Base-by-base conservation (phyloP, 192 early-diverging fungal genomes). In the Entomortierella parvispora region DNA sequence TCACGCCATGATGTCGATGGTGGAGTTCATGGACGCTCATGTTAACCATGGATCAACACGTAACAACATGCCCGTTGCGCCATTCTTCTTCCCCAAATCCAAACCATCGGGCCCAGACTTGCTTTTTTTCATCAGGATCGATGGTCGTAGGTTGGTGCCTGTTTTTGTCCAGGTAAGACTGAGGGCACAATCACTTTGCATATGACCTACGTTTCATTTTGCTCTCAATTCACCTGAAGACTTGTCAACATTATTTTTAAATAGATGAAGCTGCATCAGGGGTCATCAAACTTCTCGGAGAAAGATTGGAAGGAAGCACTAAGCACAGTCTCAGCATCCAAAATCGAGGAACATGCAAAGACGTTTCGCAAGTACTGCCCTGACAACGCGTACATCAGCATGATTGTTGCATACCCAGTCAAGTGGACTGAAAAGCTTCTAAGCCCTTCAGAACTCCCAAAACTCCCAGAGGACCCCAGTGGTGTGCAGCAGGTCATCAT, bases 211-310 rank as follows among this genome's bases (percentile, higher is more conserved):
- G 20, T n/a, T 50, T 22, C 20, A n/a, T 50, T 50, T 10, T 50
- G 10, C 48, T 50, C 20, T 50, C 12, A n/a, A 10, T 22, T 50
- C 43, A 44, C 43, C 43, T 44, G 17, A 11, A 44, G 9, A 17
- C 8, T 17, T 50, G 10, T 22, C 20, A n/a, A n/a, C 20, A 22
- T 22, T 50, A 50, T n/a, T 50, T 50, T 22, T n/a, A n/a, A 50
- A 50, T 22, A 50, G 51, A 53, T 53, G 29, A 53, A 53, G 28
- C 23, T 53, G 51, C 29, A 31, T 53, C 25, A 53, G 11, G 17
- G 51, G 7, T 53, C 51, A 29, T 3, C 51, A 9, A 53, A 31
- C 3, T 26, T 53, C 51, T 53, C 15, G 7, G 6, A 53, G 3
- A 53, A 31, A 6, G 25, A 28, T 6, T 53, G 51, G 51, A 28